Percentiles rank a stretch among this genome's conserved stretches.
Conservation (phyloP, 2,329 filamentous ascomycete genomes). For the Alternaria brassicae region DNA sequence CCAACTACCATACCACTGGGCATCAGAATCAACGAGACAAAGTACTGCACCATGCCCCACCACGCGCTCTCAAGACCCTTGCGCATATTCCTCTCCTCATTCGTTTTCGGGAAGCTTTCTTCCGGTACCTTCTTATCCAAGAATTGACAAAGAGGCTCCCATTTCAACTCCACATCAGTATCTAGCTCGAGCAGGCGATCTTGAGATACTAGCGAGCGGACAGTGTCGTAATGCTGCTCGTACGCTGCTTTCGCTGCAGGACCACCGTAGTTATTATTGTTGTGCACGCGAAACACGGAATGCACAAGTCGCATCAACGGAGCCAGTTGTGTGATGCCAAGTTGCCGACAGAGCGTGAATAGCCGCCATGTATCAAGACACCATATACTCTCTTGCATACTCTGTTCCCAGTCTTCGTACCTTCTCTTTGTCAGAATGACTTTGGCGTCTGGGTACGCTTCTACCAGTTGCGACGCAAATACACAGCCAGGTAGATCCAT, state of each 20-base stretch:
- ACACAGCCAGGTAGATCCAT: constrained; percentile 39
- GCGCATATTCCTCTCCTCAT: constrained; percentile 33
- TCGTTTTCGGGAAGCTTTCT: constrained; percentile 27
- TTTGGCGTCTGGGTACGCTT: constrained; percentile 45
- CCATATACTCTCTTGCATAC: constrained; percentile 38
- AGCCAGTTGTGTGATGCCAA: constrained; percentile 32
- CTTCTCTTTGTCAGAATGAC: constrained; percentile 43
- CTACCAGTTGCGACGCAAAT: constrained; percentile 38
- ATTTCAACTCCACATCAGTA: constrained; percentile 24
- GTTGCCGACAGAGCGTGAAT: constrained; percentile 25
- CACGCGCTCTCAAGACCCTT: constrained; percentile 28
- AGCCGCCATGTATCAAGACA: constrained; percentile 34
- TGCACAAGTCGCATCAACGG: constrained; percentile 34
- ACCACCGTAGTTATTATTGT: constrained; percentile 34
- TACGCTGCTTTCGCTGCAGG: constrained; percentile 29
- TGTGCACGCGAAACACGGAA: constrained; percentile 31
- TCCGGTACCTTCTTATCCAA: constrained; percentile 32
- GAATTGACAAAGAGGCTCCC: constrained; percentile 42
- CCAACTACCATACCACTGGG: constrained; percentile 17
- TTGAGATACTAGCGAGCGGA: constrained; percentile 31
- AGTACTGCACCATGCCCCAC: constrained; percentile 31
- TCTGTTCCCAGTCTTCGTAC: constrained; percentile 37
- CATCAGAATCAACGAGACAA: constrained; percentile 26
- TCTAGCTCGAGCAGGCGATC: constrained; percentile 37
- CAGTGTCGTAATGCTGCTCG: constrained; percentile 33